These are phyloP conservation scores for Musa beccarii DNA, from an alignment of 176 grass and related monocot genomes.

Conservation along the genomic window DNA sequence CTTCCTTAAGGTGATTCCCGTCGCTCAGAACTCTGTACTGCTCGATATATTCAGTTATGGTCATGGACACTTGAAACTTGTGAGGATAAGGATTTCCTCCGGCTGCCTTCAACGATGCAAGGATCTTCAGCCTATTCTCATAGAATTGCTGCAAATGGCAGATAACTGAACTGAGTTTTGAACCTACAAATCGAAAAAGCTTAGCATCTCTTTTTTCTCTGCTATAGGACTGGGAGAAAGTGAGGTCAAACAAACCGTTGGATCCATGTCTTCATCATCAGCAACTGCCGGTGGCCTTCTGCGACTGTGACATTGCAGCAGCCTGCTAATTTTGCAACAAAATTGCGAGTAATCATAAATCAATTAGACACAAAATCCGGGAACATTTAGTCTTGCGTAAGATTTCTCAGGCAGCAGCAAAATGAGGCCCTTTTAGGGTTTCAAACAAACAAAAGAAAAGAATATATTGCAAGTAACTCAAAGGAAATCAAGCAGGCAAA, in stretches of 20 bases:
- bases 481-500: background rate
- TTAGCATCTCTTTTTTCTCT: background rate
- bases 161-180: background rate
- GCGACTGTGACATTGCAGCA: constrained; percentile 28
- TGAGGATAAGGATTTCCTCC: constrained; percentile 72
- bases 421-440: background rate
- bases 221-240: background rate
- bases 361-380: background rate
- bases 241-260: constrained; percentile 49
- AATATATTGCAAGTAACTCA: background rate
- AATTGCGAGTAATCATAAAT: background rate
- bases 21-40: constrained; percentile 46
- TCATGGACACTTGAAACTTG: constrained; percentile 54
- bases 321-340: constrained; percentile 22
- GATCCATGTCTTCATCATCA: constrained; percentile 88
- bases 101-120: constrained; percentile 35
- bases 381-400: background rate
- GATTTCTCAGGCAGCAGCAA: background rate
- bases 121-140: constrained; percentile 63
- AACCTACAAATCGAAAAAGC: constrained; percentile 3
- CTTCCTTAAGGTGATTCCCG: constrained; percentile 42
- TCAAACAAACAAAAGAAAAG: background rate
- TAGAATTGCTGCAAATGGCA: constrained; percentile 69
- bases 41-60: constrained; percentile 44
- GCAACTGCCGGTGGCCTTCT: constrained; percentile 28